Conservation (phyloP, 1,284 basidiomycete genomes). For the Cutaneotrichosporon mucoides region DNA sequence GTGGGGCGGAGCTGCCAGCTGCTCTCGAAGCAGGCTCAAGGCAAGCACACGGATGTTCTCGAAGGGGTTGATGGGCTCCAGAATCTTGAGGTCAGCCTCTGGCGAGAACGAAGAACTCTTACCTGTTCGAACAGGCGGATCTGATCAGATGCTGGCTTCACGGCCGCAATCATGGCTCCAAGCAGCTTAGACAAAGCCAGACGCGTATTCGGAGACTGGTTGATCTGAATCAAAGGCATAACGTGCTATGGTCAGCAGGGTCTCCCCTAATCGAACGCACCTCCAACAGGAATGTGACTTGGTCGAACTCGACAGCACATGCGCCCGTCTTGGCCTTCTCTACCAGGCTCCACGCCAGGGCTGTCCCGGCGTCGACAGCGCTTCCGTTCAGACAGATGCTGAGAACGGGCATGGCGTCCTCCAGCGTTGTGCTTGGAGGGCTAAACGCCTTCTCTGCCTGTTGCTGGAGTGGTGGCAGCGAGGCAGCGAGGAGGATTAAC, state of each 20-base stretch:
- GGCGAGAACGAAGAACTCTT: not conserved
- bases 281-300: slow-evolving; percentile 34
- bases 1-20: slow-evolving; percentile 15
- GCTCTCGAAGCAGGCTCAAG: slow-evolving; percentile 32
- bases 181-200: slow-evolving; percentile 37
- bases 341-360: slow-evolving; percentile 22
- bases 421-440: slow-evolving; percentile 12
- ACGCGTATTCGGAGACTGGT: slow-evolving; percentile 23
- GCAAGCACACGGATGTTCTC: slow-evolving; percentile 32
- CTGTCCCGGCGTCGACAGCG: slow-evolving; percentile 27
- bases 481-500: slow-evolving; percentile 25
- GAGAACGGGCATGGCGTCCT: slow-evolving; percentile 33
- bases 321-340: slow-evolving; percentile 4
- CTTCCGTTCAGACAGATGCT: slow-evolving; percentile 15
- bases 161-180: slow-evolving; percentile 21
- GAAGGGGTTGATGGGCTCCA: slow-evolving; percentile 42
- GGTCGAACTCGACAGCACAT: slow-evolving; percentile 22
- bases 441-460: not conserved
- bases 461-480: slow-evolving; percentile 6
- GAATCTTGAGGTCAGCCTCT: slow-evolving; percentile 19
- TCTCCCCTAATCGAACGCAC: slow-evolving; percentile 12
- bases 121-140: slow-evolving; percentile 32
- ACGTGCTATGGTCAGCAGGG: slow-evolving; percentile 18
- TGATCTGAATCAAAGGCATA: slow-evolving; percentile 33
- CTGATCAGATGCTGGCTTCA: slow-evolving; percentile 16